Evolutionary conservation across 345 rosid species (phyloP).

Genomic region (Rubroshorea leprosula): DNA sequence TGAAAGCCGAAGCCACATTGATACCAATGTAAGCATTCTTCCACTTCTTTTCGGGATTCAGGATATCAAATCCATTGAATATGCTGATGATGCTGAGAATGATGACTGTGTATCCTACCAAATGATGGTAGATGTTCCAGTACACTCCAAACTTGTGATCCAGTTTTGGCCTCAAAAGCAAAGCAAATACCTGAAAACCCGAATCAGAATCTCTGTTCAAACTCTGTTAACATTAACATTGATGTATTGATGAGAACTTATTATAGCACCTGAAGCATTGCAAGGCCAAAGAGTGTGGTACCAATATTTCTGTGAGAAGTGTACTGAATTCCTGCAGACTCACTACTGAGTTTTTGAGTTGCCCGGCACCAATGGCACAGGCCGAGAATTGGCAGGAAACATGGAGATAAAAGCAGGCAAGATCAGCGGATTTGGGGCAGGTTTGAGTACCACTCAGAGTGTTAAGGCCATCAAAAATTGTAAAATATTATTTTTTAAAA

Average conservation of each 20-base stretch:
- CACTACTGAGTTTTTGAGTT: not conserved
- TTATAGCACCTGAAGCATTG: no score
- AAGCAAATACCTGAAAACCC: not conserved
- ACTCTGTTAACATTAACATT: no score
- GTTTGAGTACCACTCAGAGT: no score
- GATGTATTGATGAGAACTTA: no score
- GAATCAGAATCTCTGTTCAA: no score
- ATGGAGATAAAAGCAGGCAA: not conserved
- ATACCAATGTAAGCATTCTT: not conserved
- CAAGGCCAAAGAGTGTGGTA: no score
- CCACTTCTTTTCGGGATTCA: not conserved
- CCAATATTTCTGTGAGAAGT: no score
- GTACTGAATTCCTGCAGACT: not conserved
- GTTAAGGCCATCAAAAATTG: no score
- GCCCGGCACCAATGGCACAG: not conserved
- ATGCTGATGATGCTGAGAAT: not conserved
- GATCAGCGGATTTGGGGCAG: not conserved
- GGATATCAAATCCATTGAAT: not conserved
- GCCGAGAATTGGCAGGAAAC: not conserved
- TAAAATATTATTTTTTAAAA: no score
- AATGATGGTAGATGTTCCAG: not conserved
- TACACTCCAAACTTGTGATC: not conserved
- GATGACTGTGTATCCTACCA: not conserved
- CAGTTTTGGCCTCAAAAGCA: not conserved
- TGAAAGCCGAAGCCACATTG: not conserved